A percentile compares a stretch with the other conserved stretches of the same genome.
phyloP scores from a whole-genome alignment of 2,329 filamentous ascomycete genomes.

The Tolypocladium ovalisporum region DNA sequence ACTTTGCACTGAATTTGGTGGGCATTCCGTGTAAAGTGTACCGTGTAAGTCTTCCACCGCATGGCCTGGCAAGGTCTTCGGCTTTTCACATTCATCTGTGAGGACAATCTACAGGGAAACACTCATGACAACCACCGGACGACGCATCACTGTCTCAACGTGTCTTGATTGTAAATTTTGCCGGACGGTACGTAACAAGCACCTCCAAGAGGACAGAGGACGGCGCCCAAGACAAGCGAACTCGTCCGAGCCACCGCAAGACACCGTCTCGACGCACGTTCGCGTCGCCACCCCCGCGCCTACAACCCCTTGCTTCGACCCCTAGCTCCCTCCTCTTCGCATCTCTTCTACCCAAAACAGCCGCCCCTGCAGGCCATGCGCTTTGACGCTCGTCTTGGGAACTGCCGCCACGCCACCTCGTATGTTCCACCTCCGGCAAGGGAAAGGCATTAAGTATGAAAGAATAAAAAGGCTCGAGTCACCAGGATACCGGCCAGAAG shows the following conservation, averaged over 20 bases:
- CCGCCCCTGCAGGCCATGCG: neutral
- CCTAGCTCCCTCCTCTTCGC: neutral
- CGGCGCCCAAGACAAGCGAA: neutral
- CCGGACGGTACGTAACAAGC: neutral
- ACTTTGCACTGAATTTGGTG: no score
- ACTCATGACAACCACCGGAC: neutral
- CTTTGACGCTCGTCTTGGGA: neutral
- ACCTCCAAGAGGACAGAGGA: neutral
- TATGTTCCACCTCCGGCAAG: neutral
- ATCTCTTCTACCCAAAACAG: neutral
- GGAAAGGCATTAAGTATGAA: conserved; percentile 1
- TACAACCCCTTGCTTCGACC: neutral
- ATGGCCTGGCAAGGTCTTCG: neutral
- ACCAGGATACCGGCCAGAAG: conserved; percentile 3
- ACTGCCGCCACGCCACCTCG: neutral
- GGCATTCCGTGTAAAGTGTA: no score
- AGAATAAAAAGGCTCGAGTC: conserved; percentile 1
- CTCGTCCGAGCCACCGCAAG: neutral
- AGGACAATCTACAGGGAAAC: neutral
- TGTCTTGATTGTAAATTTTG: neutral
- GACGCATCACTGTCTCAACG: neutral
- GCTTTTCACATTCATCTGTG: neutral
- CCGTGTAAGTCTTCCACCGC: no score
- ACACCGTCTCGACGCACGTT: neutral
- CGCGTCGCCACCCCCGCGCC: neutral